A percentile compares a stretch with the other conserved stretches of the same genome.
phyloP scores from a whole-genome alignment of 2,329 filamentous ascomycete genomes.

The Penicillium sp. region DNA sequence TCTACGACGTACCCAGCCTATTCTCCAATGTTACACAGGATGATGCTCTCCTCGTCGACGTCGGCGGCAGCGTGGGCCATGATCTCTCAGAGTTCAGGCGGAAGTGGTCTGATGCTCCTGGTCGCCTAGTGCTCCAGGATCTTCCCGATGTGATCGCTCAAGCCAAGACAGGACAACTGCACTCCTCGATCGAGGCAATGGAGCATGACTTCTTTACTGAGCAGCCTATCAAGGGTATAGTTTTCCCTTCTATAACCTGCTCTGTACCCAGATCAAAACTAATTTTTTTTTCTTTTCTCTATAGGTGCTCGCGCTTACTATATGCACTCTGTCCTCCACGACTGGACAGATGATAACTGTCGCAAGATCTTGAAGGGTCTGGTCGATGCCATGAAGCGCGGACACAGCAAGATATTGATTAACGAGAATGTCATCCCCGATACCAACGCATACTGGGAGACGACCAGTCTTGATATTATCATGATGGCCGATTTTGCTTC shows the following conservation, averaged over 20 bases:
- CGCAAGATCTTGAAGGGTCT: slow-evolving; percentile 23
- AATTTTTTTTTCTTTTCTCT: neutral
- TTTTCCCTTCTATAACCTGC: neutral
- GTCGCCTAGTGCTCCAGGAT: slow-evolving; percentile 45
- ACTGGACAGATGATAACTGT: slow-evolving; percentile 26
- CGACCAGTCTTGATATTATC: slow-evolving; percentile 33
- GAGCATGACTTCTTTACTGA: slow-evolving; percentile 42
- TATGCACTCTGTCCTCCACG: slow-evolving; percentile 29
- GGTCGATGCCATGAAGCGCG: slow-evolving; percentile 28
- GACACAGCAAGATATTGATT: slow-evolving; percentile 39
- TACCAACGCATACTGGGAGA: slow-evolving; percentile 26
- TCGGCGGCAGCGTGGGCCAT: slow-evolving; percentile 39
- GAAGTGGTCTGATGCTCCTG: slow-evolving; percentile 33
- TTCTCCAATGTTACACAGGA: slow-evolving; percentile 6
- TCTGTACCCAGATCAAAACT: neutral
- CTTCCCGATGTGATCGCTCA: slow-evolving; percentile 33
- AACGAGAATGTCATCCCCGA: slow-evolving; percentile 39
- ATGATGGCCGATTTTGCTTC: slow-evolving; percentile 38
- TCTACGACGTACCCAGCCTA: slow-evolving; percentile 20
- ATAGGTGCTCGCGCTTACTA: slow-evolving; percentile 30
- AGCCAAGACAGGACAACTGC: slow-evolving; percentile 11
- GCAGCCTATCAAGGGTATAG: slow-evolving; percentile 39
- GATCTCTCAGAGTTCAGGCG: slow-evolving; percentile 33
- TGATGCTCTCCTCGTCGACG: slow-evolving; percentile 34
- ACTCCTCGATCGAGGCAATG: slow-evolving; percentile 26